Percentiles rank a stretch among this genome's conserved stretches.
Conservation (phyloP, 345 rosid species). For the Populus alba region DNA sequence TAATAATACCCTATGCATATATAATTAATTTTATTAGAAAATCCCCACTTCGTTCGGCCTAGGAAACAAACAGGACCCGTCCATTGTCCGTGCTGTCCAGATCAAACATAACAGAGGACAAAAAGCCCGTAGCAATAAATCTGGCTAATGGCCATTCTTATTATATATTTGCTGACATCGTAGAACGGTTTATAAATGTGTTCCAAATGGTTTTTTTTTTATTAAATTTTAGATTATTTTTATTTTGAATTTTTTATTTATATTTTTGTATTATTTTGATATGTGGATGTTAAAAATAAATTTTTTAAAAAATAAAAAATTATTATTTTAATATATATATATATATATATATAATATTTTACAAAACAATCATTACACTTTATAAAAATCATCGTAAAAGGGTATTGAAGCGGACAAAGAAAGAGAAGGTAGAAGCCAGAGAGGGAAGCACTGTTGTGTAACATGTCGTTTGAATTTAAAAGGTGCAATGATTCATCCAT, state of each 20-base stretch:
- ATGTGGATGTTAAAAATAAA: no score
- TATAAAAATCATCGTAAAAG: rapidly evolving
- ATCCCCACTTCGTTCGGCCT: neutral
- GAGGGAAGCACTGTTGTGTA: neutral
- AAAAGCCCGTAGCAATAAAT: neutral
- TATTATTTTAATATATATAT: no score
- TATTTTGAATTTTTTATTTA: no score
- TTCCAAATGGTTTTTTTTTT: rapidly evolving
- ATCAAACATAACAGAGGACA: neutral
- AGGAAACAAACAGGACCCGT: neutral
- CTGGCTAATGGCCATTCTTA: neutral
- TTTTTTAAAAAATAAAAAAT: no score
- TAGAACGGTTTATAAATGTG: no score
- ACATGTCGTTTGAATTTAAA: constrained; percentile 27
- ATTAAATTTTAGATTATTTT: no score
- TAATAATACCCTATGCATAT: no score
- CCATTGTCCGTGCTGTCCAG: neutral
- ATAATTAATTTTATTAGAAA: no score
- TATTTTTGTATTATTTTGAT: no score
- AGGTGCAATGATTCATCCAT: constrained; percentile 24
- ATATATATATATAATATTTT: no score
- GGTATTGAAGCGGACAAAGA: neutral
- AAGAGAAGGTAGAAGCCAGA: constrained; percentile 14
- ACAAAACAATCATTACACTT: no score
- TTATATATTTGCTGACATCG: neutral